These are phyloP conservation scores for Russula griseocarnosa DNA, from an alignment of 768 basidiomycete species.

Conservation along the genomic window DNA sequence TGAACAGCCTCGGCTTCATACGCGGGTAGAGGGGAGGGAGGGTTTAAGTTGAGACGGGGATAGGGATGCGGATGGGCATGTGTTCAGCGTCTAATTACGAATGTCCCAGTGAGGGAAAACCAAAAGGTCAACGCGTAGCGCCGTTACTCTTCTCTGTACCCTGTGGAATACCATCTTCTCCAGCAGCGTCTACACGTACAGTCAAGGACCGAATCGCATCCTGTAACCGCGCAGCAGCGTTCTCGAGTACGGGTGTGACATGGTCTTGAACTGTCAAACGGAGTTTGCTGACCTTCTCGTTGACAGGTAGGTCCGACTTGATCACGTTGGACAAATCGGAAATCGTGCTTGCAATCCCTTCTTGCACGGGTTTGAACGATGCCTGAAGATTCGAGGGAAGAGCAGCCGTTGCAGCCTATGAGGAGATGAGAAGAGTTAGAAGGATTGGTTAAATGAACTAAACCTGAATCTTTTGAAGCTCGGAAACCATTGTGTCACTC, in stretches of 20 bases:
- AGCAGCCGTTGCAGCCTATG: slow-evolving; percentile 50
- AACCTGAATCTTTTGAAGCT: slow-evolving; percentile 59
- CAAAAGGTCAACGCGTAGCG: slow-evolving; percentile 19
- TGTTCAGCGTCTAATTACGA: slow-evolving; percentile 9
- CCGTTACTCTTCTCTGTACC: slow-evolving; percentile 23
- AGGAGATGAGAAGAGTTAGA: not conserved
- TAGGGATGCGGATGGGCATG: not conserved
- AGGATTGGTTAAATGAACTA: not conserved
- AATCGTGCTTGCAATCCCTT: slow-evolving; percentile 50
- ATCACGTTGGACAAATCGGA: slow-evolving; percentile 53
- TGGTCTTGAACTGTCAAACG: slow-evolving; percentile 55
- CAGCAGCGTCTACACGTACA: slow-evolving; percentile 27
- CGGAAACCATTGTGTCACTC: slow-evolving; percentile 60
- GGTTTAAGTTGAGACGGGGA: slow-evolving; percentile 11
- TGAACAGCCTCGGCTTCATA: slow-evolving; percentile 7
- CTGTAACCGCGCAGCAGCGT: slow-evolving; percentile 34
- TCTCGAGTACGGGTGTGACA: slow-evolving; percentile 58
- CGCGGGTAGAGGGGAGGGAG: not conserved
- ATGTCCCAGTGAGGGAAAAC: not conserved
- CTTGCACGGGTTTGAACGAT: slow-evolving; percentile 55
- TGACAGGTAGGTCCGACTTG: slow-evolving; percentile 52
- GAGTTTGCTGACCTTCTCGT: slow-evolving; percentile 59
- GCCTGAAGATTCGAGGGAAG: slow-evolving; percentile 53
- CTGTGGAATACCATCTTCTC: slow-evolving; percentile 19
- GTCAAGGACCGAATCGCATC: slow-evolving; percentile 33